Base-by-base conservation (phyloP, 2,329 filamentous ascomycete genomes). In the Epichloe hybrida region DNA sequence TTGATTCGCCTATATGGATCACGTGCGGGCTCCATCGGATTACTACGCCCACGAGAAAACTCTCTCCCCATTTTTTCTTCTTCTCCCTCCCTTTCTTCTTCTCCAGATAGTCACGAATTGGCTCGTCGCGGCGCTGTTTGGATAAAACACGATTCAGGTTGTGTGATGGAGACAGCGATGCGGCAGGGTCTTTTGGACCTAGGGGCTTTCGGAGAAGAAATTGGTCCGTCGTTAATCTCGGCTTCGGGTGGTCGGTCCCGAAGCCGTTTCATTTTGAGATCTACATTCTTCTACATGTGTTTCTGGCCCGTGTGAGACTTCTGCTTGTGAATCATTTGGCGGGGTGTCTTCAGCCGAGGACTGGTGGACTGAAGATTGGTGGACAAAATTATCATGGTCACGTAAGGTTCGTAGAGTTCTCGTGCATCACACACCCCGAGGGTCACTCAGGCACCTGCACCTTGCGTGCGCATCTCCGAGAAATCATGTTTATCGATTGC, bases 181-280 rank as follows among this genome's bases (percentile, higher is more conserved):
- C 54, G 64, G 61, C 64, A 64, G 58, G 58, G 62, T 62, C 63
- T 61, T 67, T 67, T 61, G 62, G 62, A 59, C 59, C 49, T 51
- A 59, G 59, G 66, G 62, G 62, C 62, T 59, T 62, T 71, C 67
- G 67, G 60, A 75, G 73, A 75, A 66, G 59, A 72, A 72, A 70
- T 9, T 55, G 72, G 73, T 76, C 73, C 71, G 68, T 76, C 73
- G 73, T 77, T 77, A 76, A 77, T 77, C 74, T 72, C 74, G 71
- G 66, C 71, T 68, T 59, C 69, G 69, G 69, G 66, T 66, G 63
- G 52, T 56, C 50, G 60, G 68, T 76, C 72, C 71, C 69, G 64
- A 66, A 70, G 68, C 66, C 69, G 74, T 76, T 77, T 77, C 74
- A 77, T 75, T 74, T 69, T 69, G 72, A 73, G 73, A 77, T 76